Base-by-base conservation (phyloP, 257 asterid genomes). In the Verbena officinalis region DNA sequence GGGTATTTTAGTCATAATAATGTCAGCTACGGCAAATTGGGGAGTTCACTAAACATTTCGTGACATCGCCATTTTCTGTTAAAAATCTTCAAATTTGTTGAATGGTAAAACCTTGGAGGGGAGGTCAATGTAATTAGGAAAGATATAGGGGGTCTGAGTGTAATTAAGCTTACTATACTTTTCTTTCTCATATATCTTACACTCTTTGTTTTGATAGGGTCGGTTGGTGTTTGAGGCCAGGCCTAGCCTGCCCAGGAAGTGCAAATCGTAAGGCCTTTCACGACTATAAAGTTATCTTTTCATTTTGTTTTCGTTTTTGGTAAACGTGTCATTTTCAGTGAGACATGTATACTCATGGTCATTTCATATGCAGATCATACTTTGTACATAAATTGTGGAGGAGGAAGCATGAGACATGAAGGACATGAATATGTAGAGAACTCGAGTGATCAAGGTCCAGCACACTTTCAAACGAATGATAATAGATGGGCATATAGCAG, bases 331-430 rank as follows among this genome's bases (percentile, higher is more conserved):
- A 20, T 40, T n/a, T n/a, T 40, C 57, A 38, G 27, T 58, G 44
- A 65, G 40, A 7, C 39, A 19, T 27, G 68, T 12, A 33, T 36
- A 45, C 64, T 62, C 44, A 53, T 40, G 64, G 62, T 58, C 50
- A 39, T 58, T 40, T 6, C 49, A 55, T 65, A 4, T 84, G 66
- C 80, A 93, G 98, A 65, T 67, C 57, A 82, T 81, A 64, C 91
- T 0, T 61, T 93, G 13, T 84, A 69, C 78, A 87, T 93, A 77
- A 89, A 93, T 54, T 93, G 97, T 51, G 98, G 98, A 68, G 98
- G 98, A 73, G 9, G 34, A 5, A 67, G 68, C 51, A 68, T 65
- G 30, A 45, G 7, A 5, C 73, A 74, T 53, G 82, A 84, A 40
- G 91, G 85, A 59, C 75, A 87, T 20, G 74, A 36, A 39, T 93